Conservation (phyloP, 2,329 filamentous ascomycete genomes). For the Sphaceloma murrayae region DNA sequence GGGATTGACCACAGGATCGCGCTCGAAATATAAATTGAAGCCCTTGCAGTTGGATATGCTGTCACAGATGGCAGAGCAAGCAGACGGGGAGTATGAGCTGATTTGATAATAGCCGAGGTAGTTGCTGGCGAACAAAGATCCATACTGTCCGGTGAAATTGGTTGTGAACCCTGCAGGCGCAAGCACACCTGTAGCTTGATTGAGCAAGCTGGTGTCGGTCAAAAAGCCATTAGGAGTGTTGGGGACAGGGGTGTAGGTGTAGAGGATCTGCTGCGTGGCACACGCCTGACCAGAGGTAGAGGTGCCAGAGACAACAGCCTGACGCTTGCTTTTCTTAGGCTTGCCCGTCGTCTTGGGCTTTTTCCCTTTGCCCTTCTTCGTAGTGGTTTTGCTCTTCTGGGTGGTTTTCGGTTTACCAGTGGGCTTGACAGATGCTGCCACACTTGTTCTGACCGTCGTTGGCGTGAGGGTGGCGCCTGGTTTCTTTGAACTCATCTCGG, state of each 20-base stretch:
- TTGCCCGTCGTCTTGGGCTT: conserved; percentile 1
- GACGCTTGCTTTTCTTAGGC: conserved; percentile 6
- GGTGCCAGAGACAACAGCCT: not conserved
- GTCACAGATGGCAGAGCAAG: conserved; percentile 16
- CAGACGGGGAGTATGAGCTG: conserved; percentile 5
- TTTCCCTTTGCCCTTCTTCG: not conserved
- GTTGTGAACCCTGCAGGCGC: conserved; percentile 19
- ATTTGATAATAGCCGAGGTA: conserved; percentile 18
- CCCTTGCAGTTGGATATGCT: conserved; percentile 10
- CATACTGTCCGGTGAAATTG: conserved; percentile 17
- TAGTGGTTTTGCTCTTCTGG: not conserved
- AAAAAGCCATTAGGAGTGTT: conserved; percentile 19
- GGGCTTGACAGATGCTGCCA: not conserved
- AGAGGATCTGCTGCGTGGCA: conserved; percentile 8
- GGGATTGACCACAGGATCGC: conserved; percentile 18
- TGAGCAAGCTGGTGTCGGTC: conserved; percentile 15
- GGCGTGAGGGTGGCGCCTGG: not conserved
- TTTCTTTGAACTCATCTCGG: conserved; percentile 1
- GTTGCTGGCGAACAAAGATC: conserved; percentile 15
- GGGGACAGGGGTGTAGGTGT: conserved; percentile 12
- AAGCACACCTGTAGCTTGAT: conserved; percentile 12
- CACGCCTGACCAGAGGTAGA: not conserved
- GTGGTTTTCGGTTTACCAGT: conserved; percentile 1
- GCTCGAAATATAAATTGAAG: conserved; percentile 20
- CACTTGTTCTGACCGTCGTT: not conserved